Base-by-base conservation (phyloP, 805 yeast genomes). In the Teunomyces lycoperdinae region DNA sequence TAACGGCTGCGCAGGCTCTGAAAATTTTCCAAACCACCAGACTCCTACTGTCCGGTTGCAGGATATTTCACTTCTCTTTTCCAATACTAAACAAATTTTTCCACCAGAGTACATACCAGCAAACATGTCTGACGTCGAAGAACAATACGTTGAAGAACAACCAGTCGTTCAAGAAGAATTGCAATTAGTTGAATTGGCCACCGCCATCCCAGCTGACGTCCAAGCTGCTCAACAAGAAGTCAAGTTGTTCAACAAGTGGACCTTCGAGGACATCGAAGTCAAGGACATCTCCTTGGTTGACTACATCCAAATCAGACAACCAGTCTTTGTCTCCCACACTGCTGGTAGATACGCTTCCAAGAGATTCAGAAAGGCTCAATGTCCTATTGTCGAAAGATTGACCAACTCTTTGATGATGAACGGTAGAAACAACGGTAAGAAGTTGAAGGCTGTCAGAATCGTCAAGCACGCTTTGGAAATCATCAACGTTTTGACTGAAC, bases 381-480 rank as follows among this genome's bases (percentile, higher is more conserved):
- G 97, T 83, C 98, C 98, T 72, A 86, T 94, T 77, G 77, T 94
- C 66, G 99, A 94, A 87, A 92, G 99, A 85, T 84, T 94, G 77
- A 92, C 98, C 80, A 92, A 94, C 92, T 87, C 99, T 60, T 84
- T 94, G 75, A 94, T 94, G 99, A 94, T 94, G 99, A 91, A 94
- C 87, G 99, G 99, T 84, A 92, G 98, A 85, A 94, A 94, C 95
- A 94, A 95, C 87, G 99, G 99, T 86, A 94, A 94, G 87, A 94
- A 94, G 84, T 89, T 95, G 78, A 91, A 92, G 88, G 99, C 99
- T 68, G 98, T 94, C 67, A 91, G 98, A 87, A 94, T 94, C 76
- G 90, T 94, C 77, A 89, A 95, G 85, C 99, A 94, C 85, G 92
- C 99, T 67, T 81, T 94, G 74, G 99, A 94, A 79, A 94, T 94